A percentile compares a stretch with the other conserved stretches of the same genome.
phyloP scores from a whole-genome alignment of 176 grass and related monocot genomes.

The Oryza officinalis region DNA sequence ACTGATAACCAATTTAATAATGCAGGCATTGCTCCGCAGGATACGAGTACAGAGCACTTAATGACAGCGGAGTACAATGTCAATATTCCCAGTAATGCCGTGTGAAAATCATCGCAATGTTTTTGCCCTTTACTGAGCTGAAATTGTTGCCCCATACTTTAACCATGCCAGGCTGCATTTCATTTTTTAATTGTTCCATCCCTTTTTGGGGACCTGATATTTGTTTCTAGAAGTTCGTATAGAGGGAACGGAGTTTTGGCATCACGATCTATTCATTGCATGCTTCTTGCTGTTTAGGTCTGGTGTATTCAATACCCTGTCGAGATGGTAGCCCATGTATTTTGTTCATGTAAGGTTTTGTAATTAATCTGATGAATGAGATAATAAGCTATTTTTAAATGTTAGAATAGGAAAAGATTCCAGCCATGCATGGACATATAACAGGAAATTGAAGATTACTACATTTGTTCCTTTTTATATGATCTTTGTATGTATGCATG shows the following conservation, averaged over 20 bases:
- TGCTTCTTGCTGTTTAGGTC: conserved; percentile 32
- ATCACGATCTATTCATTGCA: conserved; percentile 44
- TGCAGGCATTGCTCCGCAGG: conserved; percentile 40
- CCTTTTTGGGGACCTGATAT: conserved; percentile 29
- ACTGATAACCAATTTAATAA: neutral
- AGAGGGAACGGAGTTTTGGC: conserved; percentile 38
- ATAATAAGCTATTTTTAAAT: conserved; percentile 38
- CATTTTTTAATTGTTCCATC: conserved; percentile 18
- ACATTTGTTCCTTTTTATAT: neutral
- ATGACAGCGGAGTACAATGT: neutral
- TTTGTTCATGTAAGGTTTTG: conserved; percentile 59
- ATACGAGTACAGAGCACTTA: neutral
- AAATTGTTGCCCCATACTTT: conserved; percentile 30
- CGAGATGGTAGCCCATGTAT: conserved; percentile 45
- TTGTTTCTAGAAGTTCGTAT: conserved; percentile 35
- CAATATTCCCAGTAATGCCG: neutral
- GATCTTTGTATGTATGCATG: neutral
- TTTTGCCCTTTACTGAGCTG: conserved; percentile 20
- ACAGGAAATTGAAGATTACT: neutral
- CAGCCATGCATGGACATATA: conserved; percentile 8
- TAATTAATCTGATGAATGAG: conserved; percentile 52
- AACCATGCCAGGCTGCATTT: conserved; percentile 19
- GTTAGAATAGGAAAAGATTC: conserved; percentile 28
- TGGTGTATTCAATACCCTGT: conserved; percentile 40
- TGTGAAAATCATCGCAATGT: conserved; percentile 11